Conservation (phyloP, 108 stramenopile genomes). For the Hondaea fermentalgiana region DNA sequence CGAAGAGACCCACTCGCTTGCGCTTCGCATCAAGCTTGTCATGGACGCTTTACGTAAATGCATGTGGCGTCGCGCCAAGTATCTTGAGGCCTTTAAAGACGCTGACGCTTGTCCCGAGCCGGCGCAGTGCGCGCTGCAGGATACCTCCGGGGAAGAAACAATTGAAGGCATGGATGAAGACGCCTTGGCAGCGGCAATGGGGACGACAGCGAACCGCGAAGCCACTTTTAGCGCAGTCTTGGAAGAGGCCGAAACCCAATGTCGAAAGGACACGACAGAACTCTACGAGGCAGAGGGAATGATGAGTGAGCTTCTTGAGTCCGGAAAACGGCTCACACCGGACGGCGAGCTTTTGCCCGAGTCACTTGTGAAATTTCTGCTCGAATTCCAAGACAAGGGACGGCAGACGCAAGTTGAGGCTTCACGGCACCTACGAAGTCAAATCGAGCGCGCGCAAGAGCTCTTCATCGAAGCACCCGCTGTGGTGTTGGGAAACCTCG, state of each 20-base stretch:
- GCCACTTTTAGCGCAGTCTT: background rate
- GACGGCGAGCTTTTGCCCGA: constrained; percentile 3
- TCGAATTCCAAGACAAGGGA: background rate
- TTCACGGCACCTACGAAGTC: background rate
- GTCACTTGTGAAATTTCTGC: background rate
- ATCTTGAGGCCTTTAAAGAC: constrained; percentile 30
- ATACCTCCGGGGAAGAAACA: background rate
- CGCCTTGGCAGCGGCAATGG: background rate
- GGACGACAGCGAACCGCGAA: background rate
- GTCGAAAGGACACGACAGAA: constrained; percentile 38
- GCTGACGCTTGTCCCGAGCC: background rate
- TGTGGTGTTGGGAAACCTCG: background rate
- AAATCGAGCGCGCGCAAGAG: background rate
- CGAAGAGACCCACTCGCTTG: background rate
- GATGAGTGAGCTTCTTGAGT: constrained; percentile 29
- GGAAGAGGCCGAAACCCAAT: constrained; percentile 10
- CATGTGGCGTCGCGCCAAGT: constrained; percentile 28
- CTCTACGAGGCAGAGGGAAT: constrained; percentile 45
- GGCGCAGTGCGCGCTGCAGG: background rate
- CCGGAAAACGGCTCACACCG: constrained; percentile 20
- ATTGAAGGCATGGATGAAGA: background rate
- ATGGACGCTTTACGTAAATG: constrained; percentile 24
- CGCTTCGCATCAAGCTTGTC: background rate
- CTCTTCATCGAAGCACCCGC: background rate
- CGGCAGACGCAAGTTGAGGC: background rate